Percentiles rank a stretch among this genome's conserved stretches.
Conservation (phyloP, 1,284 basidiomycete genomes). For the Ceratobasidium papillatum region DNA sequence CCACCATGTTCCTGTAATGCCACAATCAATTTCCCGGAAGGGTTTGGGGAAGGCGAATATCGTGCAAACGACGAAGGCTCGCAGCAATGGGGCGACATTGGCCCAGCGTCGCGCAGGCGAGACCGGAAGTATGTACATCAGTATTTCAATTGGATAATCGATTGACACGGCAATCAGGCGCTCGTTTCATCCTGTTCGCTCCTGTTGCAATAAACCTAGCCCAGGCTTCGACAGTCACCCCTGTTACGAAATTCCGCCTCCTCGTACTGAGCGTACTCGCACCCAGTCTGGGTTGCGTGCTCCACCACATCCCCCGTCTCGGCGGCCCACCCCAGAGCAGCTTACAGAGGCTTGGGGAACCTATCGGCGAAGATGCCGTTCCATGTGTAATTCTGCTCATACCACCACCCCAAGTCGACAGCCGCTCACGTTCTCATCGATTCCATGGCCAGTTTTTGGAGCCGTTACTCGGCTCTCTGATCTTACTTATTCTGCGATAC, state of each 20-base stretch:
- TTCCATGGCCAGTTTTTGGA: constrained; percentile 39
- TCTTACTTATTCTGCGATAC: constrained; percentile 14
- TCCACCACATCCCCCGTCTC: constrained; percentile 28
- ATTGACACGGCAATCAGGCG: constrained; percentile 28
- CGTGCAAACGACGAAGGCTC: constrained; percentile 4
- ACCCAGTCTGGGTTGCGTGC: constrained; percentile 27
- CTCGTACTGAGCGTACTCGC: constrained; percentile 6
- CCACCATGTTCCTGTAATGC: constrained; percentile 31
- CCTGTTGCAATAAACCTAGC: constrained; percentile 15
- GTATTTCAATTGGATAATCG: neutral
- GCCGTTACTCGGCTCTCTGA: constrained; percentile 31
- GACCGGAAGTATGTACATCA: constrained; percentile 32
- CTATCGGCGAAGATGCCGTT: constrained; percentile 30
- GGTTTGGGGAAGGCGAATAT: constrained; percentile 3
- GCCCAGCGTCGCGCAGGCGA: constrained; percentile 22
- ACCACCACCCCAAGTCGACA: constrained; percentile 5
- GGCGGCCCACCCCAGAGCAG: constrained; percentile 18
- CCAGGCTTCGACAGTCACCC: constrained; percentile 17
- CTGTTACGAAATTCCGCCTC: neutral
- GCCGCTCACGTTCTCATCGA: constrained; percentile 34
- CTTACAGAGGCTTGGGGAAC: constrained; percentile 31
- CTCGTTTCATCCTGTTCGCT: constrained; percentile 24
- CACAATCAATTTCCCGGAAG: neutral
- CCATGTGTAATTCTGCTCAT: constrained; percentile 17
- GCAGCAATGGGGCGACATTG: constrained; percentile 36